Conservation (phyloP, 148 eudicot genomes). For the Rhododendron mucronatum region DNA sequence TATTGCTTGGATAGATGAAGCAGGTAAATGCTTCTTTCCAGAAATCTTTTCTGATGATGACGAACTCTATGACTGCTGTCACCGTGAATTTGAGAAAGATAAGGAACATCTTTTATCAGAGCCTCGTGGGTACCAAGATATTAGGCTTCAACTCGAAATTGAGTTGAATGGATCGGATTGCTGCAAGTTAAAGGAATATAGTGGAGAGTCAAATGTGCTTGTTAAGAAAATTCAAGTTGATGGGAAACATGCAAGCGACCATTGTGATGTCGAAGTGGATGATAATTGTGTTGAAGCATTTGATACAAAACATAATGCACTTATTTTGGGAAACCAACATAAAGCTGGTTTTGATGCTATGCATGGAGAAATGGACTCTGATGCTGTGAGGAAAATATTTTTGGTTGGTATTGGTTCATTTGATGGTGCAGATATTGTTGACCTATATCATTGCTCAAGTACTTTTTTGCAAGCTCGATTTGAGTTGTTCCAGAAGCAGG, state of each 20-base stretch:
- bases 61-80: constrained; percentile 27
- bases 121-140: constrained; percentile 36
- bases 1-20: constrained; percentile 93
- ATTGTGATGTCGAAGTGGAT: constrained; percentile 33
- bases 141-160: constrained; percentile 73
- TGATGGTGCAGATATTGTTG: constrained; percentile 36
- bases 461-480: constrained; percentile 39
- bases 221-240: constrained; percentile 45
- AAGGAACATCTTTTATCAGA: constrained; percentile 17
- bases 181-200: constrained; percentile 36
- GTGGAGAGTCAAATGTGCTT: constrained; percentile 63
- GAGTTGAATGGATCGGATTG: constrained; percentile 49
- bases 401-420: constrained; percentile 35
- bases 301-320: constrained; percentile 30
- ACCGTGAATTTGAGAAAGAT: constrained; percentile 26
- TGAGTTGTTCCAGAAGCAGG: constrained; percentile 78
- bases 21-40: constrained; percentile 77
- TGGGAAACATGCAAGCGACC: constrained; percentile 16
- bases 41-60: constrained; percentile 41
- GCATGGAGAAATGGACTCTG: constrained; percentile 23
- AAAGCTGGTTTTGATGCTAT: constrained; percentile 16
- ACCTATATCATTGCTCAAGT: constrained; percentile 34
- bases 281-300: constrained; percentile 43
- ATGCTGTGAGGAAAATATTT: constrained; percentile 46
- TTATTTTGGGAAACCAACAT: constrained; percentile 33